Evolutionary conservation across 805 yeast genomes (phyloP).

Genomic region (Yarrowia keelungensis): DNA sequence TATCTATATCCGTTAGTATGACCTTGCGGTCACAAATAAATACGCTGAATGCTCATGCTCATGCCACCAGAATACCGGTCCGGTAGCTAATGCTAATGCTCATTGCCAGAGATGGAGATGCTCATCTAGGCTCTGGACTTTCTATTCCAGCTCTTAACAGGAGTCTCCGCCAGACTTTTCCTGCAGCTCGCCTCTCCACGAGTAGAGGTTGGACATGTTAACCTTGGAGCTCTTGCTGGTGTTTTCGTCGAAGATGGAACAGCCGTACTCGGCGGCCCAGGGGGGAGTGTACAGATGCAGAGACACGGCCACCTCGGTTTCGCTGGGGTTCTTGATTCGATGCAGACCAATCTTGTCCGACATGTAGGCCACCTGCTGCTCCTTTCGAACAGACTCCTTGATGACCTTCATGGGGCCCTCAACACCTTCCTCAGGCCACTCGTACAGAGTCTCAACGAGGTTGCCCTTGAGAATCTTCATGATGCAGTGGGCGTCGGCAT

Average conservation of each 20-base stretch:
- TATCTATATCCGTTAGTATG: slow-evolving; percentile 26
- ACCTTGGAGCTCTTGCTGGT: slow-evolving; percentile 62
- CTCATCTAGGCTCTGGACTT: not conserved
- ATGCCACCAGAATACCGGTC: not conserved
- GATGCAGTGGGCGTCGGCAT: slow-evolving; percentile 77
- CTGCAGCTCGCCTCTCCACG: slow-evolving; percentile 60
- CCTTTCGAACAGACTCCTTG: slow-evolving; percentile 46
- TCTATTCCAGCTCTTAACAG: not conserved
- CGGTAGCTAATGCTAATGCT: slow-evolving; percentile 2
- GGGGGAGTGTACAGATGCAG: slow-evolving; percentile 81
- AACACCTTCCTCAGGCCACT: slow-evolving; percentile 52
- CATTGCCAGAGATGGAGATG: not conserved
- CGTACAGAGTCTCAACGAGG: slow-evolving; percentile 64
- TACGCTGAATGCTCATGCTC: slow-evolving; percentile 12
- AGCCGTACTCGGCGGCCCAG: slow-evolving; percentile 63
- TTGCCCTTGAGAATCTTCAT: slow-evolving; percentile 71
- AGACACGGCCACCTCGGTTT: slow-evolving; percentile 59
- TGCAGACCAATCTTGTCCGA: slow-evolving; percentile 72
- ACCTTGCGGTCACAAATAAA: not conserved
- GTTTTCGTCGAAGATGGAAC: slow-evolving; percentile 55
- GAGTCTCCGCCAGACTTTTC: slow-evolving; percentile 34
- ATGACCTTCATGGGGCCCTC: slow-evolving; percentile 46
- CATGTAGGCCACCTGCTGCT: slow-evolving; percentile 65
- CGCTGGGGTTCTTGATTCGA: slow-evolving; percentile 59
- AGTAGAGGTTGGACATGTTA: slow-evolving; percentile 64